Evolutionary conservation across 2,329 filamentous ascomycete species (phyloP).

Genomic region (Grosmannia penicillata): DNA sequence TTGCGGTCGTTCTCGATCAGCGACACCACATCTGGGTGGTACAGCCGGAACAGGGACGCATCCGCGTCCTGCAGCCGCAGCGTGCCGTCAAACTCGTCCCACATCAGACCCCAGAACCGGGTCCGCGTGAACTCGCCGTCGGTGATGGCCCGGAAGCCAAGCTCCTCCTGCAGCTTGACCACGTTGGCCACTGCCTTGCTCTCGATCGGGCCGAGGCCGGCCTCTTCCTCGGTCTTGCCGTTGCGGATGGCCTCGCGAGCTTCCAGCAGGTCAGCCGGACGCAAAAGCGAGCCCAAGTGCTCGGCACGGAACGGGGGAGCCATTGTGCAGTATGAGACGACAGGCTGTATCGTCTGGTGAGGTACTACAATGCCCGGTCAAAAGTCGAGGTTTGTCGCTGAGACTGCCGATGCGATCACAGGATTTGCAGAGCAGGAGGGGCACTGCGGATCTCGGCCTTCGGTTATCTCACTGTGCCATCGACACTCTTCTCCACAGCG

Average conservation of each 20-base stretch:
- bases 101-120: constrained; percentile 36
- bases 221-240: constrained; percentile 34
- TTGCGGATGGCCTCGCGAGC: constrained; percentile 46
- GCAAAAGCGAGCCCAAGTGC: constrained; percentile 21
- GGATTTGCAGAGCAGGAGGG: too few species aligned
- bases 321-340: constrained; percentile 11
- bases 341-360: too few species aligned
- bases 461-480: too few species aligned
- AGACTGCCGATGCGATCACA: too few species aligned
- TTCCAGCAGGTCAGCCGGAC: constrained; percentile 18
- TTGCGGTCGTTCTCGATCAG: constrained; percentile 36
- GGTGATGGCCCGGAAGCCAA: constrained; percentile 51
- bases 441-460: too few species aligned
- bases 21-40: constrained; percentile 39
- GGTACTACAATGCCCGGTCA: too few species aligned
- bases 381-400: too few species aligned
- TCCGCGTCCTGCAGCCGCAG: constrained; percentile 33
- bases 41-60: constrained; percentile 35
- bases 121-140: constrained; percentile 54
- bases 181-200: constrained; percentile 51
- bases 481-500: too few species aligned
- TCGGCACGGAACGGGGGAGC: constrained; percentile 20
- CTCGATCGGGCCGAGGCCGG: constrained; percentile 43
- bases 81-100: constrained; percentile 37
- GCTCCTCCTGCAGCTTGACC: constrained; percentile 51